Base-by-base conservation (phyloP, 139 green algal species). In the Chlamydomonas incerta region DNA sequence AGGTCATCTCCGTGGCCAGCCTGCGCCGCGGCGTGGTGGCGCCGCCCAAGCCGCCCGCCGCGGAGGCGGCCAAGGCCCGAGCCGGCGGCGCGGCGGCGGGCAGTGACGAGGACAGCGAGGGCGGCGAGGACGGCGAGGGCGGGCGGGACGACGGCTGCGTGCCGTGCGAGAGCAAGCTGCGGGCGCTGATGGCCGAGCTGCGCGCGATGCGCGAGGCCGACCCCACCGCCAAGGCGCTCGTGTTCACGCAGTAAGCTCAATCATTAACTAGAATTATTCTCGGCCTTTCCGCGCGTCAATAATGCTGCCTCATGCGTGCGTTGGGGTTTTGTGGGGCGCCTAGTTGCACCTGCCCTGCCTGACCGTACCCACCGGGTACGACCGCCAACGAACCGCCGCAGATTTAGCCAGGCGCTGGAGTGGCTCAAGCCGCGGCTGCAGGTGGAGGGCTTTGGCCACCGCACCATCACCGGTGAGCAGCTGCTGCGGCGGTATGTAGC, bases 171-270 rank as follows among this genome's bases (percentile, higher is more conserved):
- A 90, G 85, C 88, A 96, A 96, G 90, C 90, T 97, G 73, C 76
- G 68, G 29, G 87, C 81, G 34, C 88, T 95, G 70, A 60, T 95
- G n/a, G 85, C 87, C 34, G 83, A 95, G 90, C 87, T 97, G 87
- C 60, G 69, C 29, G 82, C 81, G 13, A 96, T 97, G 94, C 90
- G 92, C 11, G 88, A 72, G 18, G 34, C 50, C 26, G 91, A 96
- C 75, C 69, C 88, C 34, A 81, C 58, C 34, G 90, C 89, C 88
- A 97, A 97, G 88, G 93, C 93, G 24, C 90, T 97, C 35, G 88
- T 97, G 24, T 97, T 97, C 91, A 93, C 72, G 37, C 94, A 96
- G 90, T 94, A 66, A 85, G 79, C n/a, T n/a, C n/a, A n/a, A n/a
- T n/a, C n/a, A n/a, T n/a, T n/a, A n/a, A n/a, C n/a, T n/a, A n/a